Evolutionary conservation across 805 yeast species (phyloP), one percentile per base, ranked within the genome.

Genomic region (Diddensiella caesifluorescens): DNA sequence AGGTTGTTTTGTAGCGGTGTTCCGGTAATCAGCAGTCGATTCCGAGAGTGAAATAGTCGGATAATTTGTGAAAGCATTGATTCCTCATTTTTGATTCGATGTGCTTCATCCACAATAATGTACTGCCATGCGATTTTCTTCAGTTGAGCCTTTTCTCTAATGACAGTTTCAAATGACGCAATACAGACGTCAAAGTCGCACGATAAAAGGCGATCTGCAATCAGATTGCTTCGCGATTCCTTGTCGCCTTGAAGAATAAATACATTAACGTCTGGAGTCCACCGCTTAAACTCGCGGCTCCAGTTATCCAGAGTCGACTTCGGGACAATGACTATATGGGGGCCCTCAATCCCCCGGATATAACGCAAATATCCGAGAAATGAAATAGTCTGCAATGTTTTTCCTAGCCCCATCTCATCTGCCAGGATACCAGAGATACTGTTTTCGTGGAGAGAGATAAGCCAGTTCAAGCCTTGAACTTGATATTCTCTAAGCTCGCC

Each of bases 321-420:
- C 7, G 98, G 98, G 1, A 89, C 97, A 46, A 90, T 83, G 12
- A 92, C 78, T 30, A 92, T 74, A 59, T 82, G 86, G 0, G 98
- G 98, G 0, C 98, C 98, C 49, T 81, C 84, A 7, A 88, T 73
- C 20, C 77, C 73, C 51, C 78, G 80, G 42, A 80, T 69, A 56
- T 84, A 86, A 48, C 96, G 71, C 42, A 90, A 64, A 60, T 84
- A 87, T 0, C 96, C 97, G 34, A 90, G 67, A 54, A 90, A 92
- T 1, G 97, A 79, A 36, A 90, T 89, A 1, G 97, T 89, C 64
- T 90, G 98, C 39, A 90, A 67, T 3, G 98, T 90, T 62, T 90
- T 90, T 42, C 98, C 98, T 21, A 90, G 70, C 2, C 98, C 98
- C 98, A 92, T 90, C 62, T 90, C 98, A 63, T 90, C 98, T 5